Evolutionary conservation across 768 basidiomycete genomes (phyloP), one percentile per base, ranked within the genome.

Genomic region (Lactarius pseudohatsudake): DNA sequence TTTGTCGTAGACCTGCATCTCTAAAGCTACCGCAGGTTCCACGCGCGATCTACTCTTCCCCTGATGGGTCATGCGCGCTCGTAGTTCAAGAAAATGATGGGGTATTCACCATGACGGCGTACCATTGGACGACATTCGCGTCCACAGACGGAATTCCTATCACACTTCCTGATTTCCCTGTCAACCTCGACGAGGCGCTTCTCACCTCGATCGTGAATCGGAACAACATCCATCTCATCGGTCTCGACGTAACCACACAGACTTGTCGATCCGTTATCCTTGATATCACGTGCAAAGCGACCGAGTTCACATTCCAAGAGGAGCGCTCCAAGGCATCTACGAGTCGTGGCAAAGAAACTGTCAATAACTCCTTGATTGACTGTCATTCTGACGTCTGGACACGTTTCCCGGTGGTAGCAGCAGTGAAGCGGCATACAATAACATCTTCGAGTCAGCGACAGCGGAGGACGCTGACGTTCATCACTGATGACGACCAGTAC

Each of bases 61-160:
- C 85, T 0, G 85, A 87, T 69, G 85, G 84, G 0, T 77, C 86
- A 30, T 86, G 84, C 68, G 68, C 85, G n/a, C 57, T 86, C 32
- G 73, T 78, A 2, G 65, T 77, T 4, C 76, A 79, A 26, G 36
- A 69, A 28, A 34, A 47, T 7, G 36, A 67, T 10, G 56, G 50
- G 0, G 15, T 18, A 3, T 34, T 47, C 11, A 47, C 60, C 47
- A 36, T 83, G 3, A 78, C 74, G 2, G 80, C 81, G 0, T 86
- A 82, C 65, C 87, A 87, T 68, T 86, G 82, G 83, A 76, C 74
- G 6, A 84, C 84, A 0, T 86, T 88, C 66, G 86, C 85, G 1
- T 81, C 82, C 0, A 76, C 79, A 0, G 71, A 76, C 9, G 86
- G 85, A 16, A 81, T 80, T 26, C n/a, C 55, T 1, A 69, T 85